Base-by-base conservation (phyloP, 2,329 filamentous ascomycete genomes). In the Ophidiomyces ophidiicola region DNA sequence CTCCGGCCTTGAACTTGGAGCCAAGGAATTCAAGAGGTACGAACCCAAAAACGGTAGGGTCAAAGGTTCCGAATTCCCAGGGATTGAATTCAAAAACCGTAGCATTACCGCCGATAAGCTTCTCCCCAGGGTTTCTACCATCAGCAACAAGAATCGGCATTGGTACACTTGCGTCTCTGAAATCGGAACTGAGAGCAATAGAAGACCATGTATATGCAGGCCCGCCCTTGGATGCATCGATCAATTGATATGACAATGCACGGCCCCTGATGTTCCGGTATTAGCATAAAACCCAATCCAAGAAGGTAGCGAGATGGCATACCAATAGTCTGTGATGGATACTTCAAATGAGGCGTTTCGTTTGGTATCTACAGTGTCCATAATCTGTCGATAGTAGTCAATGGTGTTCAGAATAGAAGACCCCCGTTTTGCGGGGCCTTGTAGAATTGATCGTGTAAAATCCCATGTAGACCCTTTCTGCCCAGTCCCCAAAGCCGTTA, bases 251-350 rank as follows among this genome's bases (percentile, higher is more conserved):
- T 1, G 79, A 79, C n/a, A 94, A 69, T 32, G 82, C 82, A 42
- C 86, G 80, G 19, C 82, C 83, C 67, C 54, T 56, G 31, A 15
- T 45, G 12, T 31, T 8, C 11, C 4, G 3, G 37, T 24, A 42
- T 42, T 24, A 42, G 39, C 11, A 28, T 12, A 20, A 8, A 30
- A 34, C n/a, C 18, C 19, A 23, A 17, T 4, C n/a, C 10, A 30
- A 17, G 11, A 31, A 10, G 12, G 19, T 2, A 20, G 6, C 20
- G 21, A 11, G 1, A 24, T 3, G 5, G 46, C 50, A 29, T 55
- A 64, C 80, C 86, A 93, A 58, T 85, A 85, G 63, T 94, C 87
- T 0, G 87, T 94, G 42, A 94, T 69, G 6, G 82, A 81, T 3
- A 72, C 74, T 32, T 78, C 64, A 53, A 70, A 87, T 0, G 76